Conservation (phyloP, 106 monocot genomes). For the Hemerocallis citrina region DNA sequence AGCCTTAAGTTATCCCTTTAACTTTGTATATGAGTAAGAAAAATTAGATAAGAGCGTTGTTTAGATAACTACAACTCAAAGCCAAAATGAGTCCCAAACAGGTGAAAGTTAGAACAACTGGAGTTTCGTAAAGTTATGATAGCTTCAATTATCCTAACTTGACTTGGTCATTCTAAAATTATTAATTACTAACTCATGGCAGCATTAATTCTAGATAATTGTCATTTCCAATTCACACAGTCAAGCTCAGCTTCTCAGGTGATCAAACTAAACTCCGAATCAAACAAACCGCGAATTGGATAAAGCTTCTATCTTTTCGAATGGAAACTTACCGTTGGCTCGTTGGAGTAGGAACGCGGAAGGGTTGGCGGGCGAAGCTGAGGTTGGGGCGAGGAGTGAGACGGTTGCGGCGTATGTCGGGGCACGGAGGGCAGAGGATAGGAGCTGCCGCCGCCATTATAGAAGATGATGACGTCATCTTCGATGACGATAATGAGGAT, state of each 20-base stretch:
- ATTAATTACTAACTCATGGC: too few relatives aligned
- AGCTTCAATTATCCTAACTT: too few relatives aligned
- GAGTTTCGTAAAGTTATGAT: too few relatives aligned
- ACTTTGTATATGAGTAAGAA: too few relatives aligned
- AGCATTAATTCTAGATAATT: not conserved
- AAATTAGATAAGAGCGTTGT: too few relatives aligned
- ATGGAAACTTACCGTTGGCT: constrained; percentile 15
- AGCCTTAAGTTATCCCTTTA: too few relatives aligned
- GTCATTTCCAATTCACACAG: not conserved
- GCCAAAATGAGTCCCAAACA: too few relatives aligned
- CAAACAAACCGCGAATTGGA: not conserved
- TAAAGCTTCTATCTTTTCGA: too few relatives aligned
- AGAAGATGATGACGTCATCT: constrained; percentile 13
- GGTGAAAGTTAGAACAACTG: too few relatives aligned
- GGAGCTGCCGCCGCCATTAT: constrained; percentile 15
- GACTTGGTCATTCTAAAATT: too few relatives aligned
- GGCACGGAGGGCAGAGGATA: not conserved
- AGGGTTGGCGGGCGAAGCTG: not conserved
- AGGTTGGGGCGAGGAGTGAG: not conserved
- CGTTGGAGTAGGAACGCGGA: not conserved
- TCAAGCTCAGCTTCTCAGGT: not conserved
- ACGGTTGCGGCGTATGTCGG: not conserved
- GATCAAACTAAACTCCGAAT: not conserved
- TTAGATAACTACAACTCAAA: too few relatives aligned
- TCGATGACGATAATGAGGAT: not conserved